These are phyloP conservation scores for Beta lomatogona DNA, from an alignment of 179 eudicot genomes.

Conservation along the genomic window DNA sequence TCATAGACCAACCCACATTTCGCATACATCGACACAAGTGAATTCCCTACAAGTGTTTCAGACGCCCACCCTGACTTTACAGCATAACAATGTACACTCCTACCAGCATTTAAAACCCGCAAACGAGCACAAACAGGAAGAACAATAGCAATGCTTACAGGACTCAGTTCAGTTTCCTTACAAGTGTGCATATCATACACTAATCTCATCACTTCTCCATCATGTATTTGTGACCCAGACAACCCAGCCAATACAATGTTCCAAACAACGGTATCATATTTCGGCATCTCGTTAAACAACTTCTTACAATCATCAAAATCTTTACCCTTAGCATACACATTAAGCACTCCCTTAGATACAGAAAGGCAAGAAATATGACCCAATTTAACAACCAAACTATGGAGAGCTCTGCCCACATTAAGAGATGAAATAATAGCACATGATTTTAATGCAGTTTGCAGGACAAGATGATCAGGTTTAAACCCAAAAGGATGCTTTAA, in stretches of 20 bases:
- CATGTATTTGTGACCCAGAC: slow-evolving; percentile 48
- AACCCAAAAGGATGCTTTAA: slow-evolving; percentile 32
- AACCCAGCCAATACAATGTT: slow-evolving; percentile 73
- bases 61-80: slow-evolving; percentile 56
- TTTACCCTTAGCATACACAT: slow-evolving; percentile 66
- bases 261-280: slow-evolving; percentile 59
- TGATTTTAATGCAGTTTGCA: slow-evolving; percentile 53
- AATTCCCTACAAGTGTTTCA: slow-evolving; percentile 67
- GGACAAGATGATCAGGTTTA: slow-evolving; percentile 44
- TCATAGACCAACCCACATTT: slow-evolving; percentile 48
- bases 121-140: slow-evolving; percentile 63
- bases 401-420: slow-evolving; percentile 56
- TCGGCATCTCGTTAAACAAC: slow-evolving; percentile 43
- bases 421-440: slow-evolving; percentile 47
- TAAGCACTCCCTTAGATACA: slow-evolving; percentile 65
- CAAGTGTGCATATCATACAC: slow-evolving; percentile 45
- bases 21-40: slow-evolving; percentile 73
- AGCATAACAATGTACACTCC: slow-evolving; percentile 57
- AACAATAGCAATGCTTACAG: slow-evolving; percentile 61
- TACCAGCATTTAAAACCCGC: slow-evolving; percentile 42
- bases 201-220: slow-evolving; percentile 47
- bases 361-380: slow-evolving; percentile 56
- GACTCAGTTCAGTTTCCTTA: slow-evolving; percentile 42
- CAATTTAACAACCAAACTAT: slow-evolving; percentile 50
- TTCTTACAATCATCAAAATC: slow-evolving; percentile 51